Evolutionary conservation across 2,329 filamentous ascomycete genomes (phyloP).

Genomic region (Exophiala mesophila): DNA sequence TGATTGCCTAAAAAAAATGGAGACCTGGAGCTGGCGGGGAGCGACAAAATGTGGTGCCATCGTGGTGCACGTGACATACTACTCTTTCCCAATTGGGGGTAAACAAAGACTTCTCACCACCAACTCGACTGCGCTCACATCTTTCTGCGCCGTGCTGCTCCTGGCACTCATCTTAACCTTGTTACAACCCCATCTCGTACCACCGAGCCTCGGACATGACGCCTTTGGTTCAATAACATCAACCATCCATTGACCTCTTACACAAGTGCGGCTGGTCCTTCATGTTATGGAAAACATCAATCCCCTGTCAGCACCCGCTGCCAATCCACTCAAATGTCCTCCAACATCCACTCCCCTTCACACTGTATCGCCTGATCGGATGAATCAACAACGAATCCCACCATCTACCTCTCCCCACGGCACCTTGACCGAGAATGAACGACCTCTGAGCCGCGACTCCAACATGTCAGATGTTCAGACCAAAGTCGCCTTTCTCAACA

Average conservation of each 20-base stretch:
- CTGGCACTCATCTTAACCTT: too few relatives aligned
- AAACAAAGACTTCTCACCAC: too few relatives aligned
- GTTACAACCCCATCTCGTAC: too few relatives aligned
- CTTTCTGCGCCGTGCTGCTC: too few relatives aligned
- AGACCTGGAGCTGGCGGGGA: too few relatives aligned
- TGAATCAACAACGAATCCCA: constrained; percentile 43
- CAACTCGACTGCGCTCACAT: too few relatives aligned
- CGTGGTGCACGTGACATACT: too few relatives aligned
- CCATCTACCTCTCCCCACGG: constrained; percentile 38
- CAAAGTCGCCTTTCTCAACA: constrained; percentile 47
- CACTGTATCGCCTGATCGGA: constrained; percentile 45
- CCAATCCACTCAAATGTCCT: constrained; percentile 19
- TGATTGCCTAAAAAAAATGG: too few relatives aligned
- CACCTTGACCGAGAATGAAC: constrained; percentile 18
- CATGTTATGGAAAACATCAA: constrained; percentile 7
- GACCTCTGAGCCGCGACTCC: constrained; percentile 32
- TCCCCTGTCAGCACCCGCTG: constrained; percentile 9
- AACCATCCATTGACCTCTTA: too few relatives aligned
- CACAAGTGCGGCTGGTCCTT: background rate
- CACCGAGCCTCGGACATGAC: too few relatives aligned
- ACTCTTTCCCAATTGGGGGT: constrained; percentile 4
- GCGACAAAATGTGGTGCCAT: too few relatives aligned
- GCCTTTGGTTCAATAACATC: too few relatives aligned
- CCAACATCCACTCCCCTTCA: constrained; percentile 35
- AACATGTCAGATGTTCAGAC: constrained; percentile 42